Base-by-base conservation (phyloP, 176 grass and related monocot species). In the Oryza glumipatula region DNA sequence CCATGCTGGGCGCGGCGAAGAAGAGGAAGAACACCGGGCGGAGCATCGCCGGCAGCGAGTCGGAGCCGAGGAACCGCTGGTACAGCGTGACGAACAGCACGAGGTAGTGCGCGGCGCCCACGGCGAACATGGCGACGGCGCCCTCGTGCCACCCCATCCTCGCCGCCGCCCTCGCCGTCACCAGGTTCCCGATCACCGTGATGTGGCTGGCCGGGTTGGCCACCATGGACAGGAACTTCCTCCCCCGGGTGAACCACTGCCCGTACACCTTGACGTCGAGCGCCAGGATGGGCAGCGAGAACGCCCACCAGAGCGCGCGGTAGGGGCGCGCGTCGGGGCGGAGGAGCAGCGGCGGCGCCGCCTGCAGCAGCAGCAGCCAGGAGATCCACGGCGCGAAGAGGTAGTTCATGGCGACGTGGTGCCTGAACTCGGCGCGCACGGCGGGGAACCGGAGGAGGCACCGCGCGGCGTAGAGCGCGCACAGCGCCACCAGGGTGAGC, bases 341-440 rank as follows among this genome's bases (percentile, higher is more conserved):
- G 28, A 93, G 73, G 65, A 86, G 87, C 9, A 93, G 93, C 5
- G 91, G 87, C 12, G 96, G 93, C 5, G 91, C 64, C 1, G 91
- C 88, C 80, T 95, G 96, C 28, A 98, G 89, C 0, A 98, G 91
- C 45, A 98, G 90, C 36, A 98, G 81, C 78, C 93, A 98, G 12
- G 96, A 98, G 82, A 98, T 98, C 91, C 89, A 98, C 0, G 96
- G 96, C 24, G 96, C 96, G 77, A 98, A 98, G 13, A 98, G 80
- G 82, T 98, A 95, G 89, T 98, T 98, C 93, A 98, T 92, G 69
- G 87, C 93, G 6, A 98, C 93, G 84, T 93, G 93, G 91, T 98
- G 96, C 0, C 91, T 69, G 86, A 98, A 83, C 91, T 98, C 96
- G 26, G 93, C 87, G 79, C 91, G 93, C 47, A 95, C 89, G 67